These are phyloP conservation scores for Fusarium nurragi DNA, from an alignment of 2,329 filamentous ascomycete genomes.

Conservation along the genomic window DNA sequence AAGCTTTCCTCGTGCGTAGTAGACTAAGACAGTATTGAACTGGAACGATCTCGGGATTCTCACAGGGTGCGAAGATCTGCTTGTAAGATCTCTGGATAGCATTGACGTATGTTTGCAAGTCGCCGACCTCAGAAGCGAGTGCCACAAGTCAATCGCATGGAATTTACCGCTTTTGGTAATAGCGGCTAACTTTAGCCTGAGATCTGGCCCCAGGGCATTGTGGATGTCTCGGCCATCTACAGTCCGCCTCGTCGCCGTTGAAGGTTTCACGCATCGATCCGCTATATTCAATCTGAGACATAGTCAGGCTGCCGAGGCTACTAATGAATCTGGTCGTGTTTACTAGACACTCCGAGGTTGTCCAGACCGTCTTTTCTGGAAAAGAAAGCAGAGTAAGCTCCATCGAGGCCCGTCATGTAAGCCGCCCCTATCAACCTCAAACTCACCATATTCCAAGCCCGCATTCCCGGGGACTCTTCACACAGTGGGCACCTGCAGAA, in stretches of 20 bases:
- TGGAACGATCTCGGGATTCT: background rate
- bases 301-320: background rate
- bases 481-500: background rate
- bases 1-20: too few species aligned
- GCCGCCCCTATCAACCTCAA: constrained; percentile 4
- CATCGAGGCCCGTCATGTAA: background rate
- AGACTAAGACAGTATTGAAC: too few species aligned
- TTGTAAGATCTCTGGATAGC: background rate
- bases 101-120: background rate
- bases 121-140: constrained; percentile 1
- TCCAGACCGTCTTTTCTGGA: background rate
- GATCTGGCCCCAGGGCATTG: background rate
- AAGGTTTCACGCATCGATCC: constrained; percentile 29
- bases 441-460: constrained; percentile 12
- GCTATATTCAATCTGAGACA: constrained; percentile 25
- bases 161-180: constrained; percentile 27
- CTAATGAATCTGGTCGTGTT: background rate
- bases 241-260: constrained; percentile 22
- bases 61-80: background rate
- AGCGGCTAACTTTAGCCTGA: constrained; percentile 27
- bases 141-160: constrained; percentile 33
- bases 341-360: background rate
- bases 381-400: background rate
- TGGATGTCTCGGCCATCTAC: constrained; percentile 26
- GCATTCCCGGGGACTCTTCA: constrained; percentile 1